Base-by-base conservation (phyloP, 352 stramenopile genomes). In the Phytophthora pisi region DNA sequence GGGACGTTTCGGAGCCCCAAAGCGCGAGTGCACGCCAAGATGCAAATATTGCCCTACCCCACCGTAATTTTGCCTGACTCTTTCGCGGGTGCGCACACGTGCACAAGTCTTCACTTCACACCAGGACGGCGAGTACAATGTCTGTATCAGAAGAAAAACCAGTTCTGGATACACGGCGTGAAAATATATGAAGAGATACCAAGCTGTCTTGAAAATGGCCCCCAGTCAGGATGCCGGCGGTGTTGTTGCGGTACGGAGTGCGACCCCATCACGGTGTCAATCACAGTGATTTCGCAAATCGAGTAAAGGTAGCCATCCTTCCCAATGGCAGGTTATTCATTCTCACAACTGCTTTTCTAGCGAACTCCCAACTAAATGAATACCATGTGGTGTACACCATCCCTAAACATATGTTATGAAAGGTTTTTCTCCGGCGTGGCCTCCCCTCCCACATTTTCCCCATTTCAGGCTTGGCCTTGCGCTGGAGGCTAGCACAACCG, bases 401-500 rank as follows among this genome's bases (percentile, higher is more conserved):
- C 18, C 5, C 16, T 38, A 16, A 49, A 36, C 26, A 57, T 64
- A 0, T n/a, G 3, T 40, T 40, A 16, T 11, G 1, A 26, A 4
- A 64, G 64, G 52, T 58, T 69, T 69, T 16, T 23, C 20, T 49
- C 20, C 9, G 8, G 34, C 10, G 9, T 40, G 8, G 28, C 5
- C 36, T 60, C 51, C 57, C 64, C 64, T 71, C 24, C 57, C 64
- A 58, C 64, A 57, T 59, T 61, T 68, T 66, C 57, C 53, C 38
- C 31, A 58, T 50, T 46, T 28, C 57, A 64, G 26, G 64, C 50
- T 54, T 57, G 26, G 61, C 47, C 31, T 10, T 40, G 31, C 34
- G 26, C 6, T 30, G 26, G 26, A 30, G 26, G 26, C 20, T 7
- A 40, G 26, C 60, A 74, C 66, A 74, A 74, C 61, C 30, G 26